These are phyloP conservation scores for Lactarius indigo DNA, from an alignment of 768 basidiomycete genomes.

Conservation along the genomic window DNA sequence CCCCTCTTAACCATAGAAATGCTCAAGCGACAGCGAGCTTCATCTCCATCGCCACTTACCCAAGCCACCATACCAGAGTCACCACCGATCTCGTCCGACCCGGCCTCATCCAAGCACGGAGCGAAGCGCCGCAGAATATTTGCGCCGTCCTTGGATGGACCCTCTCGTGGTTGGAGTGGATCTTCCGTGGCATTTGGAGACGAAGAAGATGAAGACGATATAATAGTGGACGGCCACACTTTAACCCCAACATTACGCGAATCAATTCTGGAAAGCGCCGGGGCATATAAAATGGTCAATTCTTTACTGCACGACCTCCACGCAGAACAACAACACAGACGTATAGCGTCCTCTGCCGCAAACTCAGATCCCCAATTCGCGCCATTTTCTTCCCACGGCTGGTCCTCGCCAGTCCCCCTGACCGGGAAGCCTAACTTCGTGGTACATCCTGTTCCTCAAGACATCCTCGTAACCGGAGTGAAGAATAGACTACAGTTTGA, in stretches of 20 bases:
- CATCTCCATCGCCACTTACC: constrained; percentile 19
- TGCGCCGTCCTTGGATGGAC: constrained; percentile 53
- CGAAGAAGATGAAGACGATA: constrained; percentile 33
- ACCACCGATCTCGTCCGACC: constrained; percentile 19
- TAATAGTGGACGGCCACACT: constrained; percentile 9
- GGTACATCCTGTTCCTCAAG: background rate
- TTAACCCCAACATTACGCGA: constrained; percentile 4
- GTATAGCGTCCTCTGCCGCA: constrained; percentile 36
- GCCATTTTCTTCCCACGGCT: constrained; percentile 5
- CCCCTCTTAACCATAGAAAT: constrained; percentile 4
- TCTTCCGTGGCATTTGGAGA: constrained; percentile 15
- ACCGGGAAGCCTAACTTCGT: background rate
- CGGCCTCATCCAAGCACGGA: constrained; percentile 34
- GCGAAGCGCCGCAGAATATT: constrained; percentile 53
- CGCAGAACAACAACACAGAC: constrained; percentile 60
- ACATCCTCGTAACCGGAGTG: background rate
- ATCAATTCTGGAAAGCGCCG: constrained; percentile 16
- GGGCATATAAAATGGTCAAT: constrained; percentile 59
- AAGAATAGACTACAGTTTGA: constrained; percentile 3
- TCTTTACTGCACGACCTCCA: constrained; percentile 68
- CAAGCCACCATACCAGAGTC: constrained; percentile 20
- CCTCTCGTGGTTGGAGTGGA: constrained; percentile 43
- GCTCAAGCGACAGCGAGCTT: constrained; percentile 27
- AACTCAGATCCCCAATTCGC: constrained; percentile 1
- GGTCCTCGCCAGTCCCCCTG: background rate